phyloP scores from a whole-genome alignment of 495 filamentous ascomycete species.

The Cenococcum geophilum region DNA sequence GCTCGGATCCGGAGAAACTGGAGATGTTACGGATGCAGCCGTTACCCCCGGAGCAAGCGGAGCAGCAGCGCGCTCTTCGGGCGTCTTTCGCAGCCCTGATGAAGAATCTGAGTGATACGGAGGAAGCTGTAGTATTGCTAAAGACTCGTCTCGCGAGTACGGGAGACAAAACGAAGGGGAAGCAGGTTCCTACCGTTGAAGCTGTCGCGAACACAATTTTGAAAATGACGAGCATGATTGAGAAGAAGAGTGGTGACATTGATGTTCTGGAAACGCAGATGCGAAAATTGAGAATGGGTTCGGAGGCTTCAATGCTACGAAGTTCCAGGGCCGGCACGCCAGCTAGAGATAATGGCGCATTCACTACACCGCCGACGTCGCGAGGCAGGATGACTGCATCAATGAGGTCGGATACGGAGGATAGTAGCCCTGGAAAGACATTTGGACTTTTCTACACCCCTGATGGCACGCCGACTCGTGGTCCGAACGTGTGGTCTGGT shows the following conservation, averaged over 20 bases:
- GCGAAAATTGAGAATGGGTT: conserved; percentile 51
- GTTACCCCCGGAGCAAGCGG: conserved; percentile 73
- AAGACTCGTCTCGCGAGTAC: conserved; percentile 64
- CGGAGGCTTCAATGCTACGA: neutral
- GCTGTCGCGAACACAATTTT: conserved; percentile 82
- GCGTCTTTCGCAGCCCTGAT: conserved; percentile 62
- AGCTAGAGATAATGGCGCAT: conserved; percentile 52
- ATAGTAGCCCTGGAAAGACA: conserved; percentile 11
- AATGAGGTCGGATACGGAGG: conserved; percentile 33
- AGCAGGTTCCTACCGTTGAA: conserved; percentile 73
- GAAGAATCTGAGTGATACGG: conserved; percentile 66
- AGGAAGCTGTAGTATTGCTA: conserved; percentile 75
- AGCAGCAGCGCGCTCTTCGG: conserved; percentile 76
- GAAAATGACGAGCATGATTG: conserved; percentile 88
- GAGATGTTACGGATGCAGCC: conserved; percentile 58
- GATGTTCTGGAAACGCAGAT: conserved; percentile 84
- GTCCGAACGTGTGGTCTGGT: conserved; percentile 38
- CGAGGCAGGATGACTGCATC: conserved; percentile 42
- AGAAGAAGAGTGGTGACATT: conserved; percentile 79
- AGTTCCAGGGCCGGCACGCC: conserved; percentile 7
- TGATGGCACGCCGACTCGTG: conserved; percentile 29
- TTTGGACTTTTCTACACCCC: conserved; percentile 39
- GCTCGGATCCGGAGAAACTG: conserved; percentile 55
- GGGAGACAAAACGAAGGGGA: conserved; percentile 33
- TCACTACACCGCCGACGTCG: conserved; percentile 50